Evolutionary conservation across 2,329 filamentous ascomycete species (phyloP), one percentile per base, ranked within the genome.

Genomic region (Fonsecaea multimorphosa): DNA sequence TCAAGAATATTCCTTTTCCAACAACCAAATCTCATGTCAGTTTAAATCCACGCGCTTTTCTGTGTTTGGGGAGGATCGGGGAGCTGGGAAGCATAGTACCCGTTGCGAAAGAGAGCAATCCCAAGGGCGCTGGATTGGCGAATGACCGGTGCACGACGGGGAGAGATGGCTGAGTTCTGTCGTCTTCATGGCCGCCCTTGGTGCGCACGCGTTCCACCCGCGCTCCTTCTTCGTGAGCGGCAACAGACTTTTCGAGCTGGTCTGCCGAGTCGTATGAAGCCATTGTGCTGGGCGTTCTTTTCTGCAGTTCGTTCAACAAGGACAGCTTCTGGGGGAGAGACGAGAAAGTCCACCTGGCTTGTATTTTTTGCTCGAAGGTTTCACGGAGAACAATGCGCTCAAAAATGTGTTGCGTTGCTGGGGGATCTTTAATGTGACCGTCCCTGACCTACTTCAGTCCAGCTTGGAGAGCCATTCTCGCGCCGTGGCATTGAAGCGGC

Each of bases 41-140:
- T 31, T 31, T 3, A 31, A 31, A 31, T 31, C 3, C 29, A 31
- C 29, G 29, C 3, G 29, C 3, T 31, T 31, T 31, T 31, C 8
- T 31, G 29, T 31, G 29, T 31, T 31, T 31, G 3, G 8, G 3
- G 3, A 31, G 3, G 3, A 31, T 31, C 8, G 11, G 12, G n/a
- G n/a, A n/a, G 2, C 27, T 19, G 34, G 38, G 61, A 29, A 51
- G 31, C 57, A 52, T 31, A 8, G 8, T 67, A 70, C 74, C 74
- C 36, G 77, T 77, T 1, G 75, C 77, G 67, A 79, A 79, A 53
- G 77, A 78, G 1, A 79, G 72, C 14, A 79, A 72, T 62, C 77
- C 77, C 29, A 79, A 64, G 1, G 73, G 73, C 16, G 72, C 72
- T 16, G 73, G 73, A 61, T 72, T 74, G 16, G 73, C 73, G 57